A percentile compares a stretch with the other conserved stretches of the same genome.
phyloP scores from a whole-genome alignment of 2,329 filamentous ascomycete species.

The Moelleriella libera region DNA sequence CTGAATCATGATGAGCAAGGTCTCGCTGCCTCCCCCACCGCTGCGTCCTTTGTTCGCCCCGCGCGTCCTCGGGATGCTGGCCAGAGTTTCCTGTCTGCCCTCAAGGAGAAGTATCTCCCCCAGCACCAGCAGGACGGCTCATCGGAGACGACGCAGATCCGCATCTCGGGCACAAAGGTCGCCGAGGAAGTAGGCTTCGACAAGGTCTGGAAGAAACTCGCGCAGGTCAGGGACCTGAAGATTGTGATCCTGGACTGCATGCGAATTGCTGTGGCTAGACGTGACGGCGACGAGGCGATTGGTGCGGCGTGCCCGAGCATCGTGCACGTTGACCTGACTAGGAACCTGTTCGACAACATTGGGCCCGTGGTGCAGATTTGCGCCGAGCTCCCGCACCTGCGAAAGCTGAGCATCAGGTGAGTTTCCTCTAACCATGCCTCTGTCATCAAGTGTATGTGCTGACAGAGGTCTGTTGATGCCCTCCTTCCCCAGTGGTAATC shows the following conservation, averaged over 20 bases:
- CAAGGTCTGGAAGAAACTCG: conserved; percentile 71
- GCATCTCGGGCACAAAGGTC: conserved; percentile 58
- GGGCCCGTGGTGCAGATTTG: conserved; percentile 58
- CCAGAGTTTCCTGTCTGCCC: conserved; percentile 63
- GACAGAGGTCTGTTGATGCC: neutral
- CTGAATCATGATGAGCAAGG: conserved; percentile 17
- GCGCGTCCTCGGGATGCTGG: conserved; percentile 53
- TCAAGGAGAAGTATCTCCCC: conserved; percentile 72
- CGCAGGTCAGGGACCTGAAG: conserved; percentile 62
- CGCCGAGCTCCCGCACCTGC: conserved; percentile 50
- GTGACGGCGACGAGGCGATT: conserved; percentile 23
- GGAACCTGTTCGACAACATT: conserved; percentile 64
- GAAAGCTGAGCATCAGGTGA: conserved; percentile 57
- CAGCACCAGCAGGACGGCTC: conserved; percentile 27
- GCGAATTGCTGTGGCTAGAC: conserved; percentile 34
- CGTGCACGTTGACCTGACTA: conserved; percentile 68
- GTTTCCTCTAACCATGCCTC: conserved; percentile 11
- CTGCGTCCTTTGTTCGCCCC: conserved; percentile 79
- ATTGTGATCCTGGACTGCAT: conserved; percentile 73
- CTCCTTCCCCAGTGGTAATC: conserved; percentile 51
- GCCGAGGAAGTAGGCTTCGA: conserved; percentile 93
- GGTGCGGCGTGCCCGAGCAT: conserved; percentile 48
- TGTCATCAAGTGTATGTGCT: neutral
- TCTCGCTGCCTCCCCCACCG: conserved; percentile 49
- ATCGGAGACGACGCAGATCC: conserved; percentile 32